Evolutionary conservation across 306 rosid species (phyloP), one percentile per base, ranked within the genome.

Genomic region (Acacia confusa): DNA sequence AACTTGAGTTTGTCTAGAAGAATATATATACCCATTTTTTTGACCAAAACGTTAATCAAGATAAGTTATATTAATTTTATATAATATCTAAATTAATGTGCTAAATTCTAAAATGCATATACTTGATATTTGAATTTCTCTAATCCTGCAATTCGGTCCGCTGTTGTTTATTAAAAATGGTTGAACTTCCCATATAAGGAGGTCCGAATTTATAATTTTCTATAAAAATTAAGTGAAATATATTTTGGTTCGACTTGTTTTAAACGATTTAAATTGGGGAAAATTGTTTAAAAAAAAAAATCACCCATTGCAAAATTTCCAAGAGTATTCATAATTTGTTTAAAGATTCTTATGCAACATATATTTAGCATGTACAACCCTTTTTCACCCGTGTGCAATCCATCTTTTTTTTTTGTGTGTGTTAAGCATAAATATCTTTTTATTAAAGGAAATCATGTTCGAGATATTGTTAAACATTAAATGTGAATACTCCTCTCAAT

Each of bases 391-490:
- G 5, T 13, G 13, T 45, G 16, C 17, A 8, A 2, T 14, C 13
- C 2, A 44, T 45, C 4, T 1, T 45, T 36, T 5, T 36, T 36
- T 6, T 34, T 4, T 0, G 2, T 27, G 2, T 6, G 0, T 36
- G 7, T 36, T 36, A 36, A 36, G 0, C 40, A 36, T 36, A 6
- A 36, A 1, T 36, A 36, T 36, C 8, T 6, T 5, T 36, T 36
- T 34, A 34, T 34, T 34, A 7, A 7, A 34, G 1, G 7, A 0
- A 34, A 34, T 4, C 7, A 0, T 34, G 0, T 34, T 5, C 7
- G 7, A 34, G 4, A 1, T 0, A 34, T 0, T 34, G 1, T 0
- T 1, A 0, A 34, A 0, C 6, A 34, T 0, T 34, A 34, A 5
- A 34, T 34, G 7, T 34, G 6, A 34, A 1, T 7, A 34, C 38